These are phyloP conservation scores for Lasiosphaeris hirsuta DNA, from an alignment of 495 filamentous ascomycete genomes.

Conservation along the genomic window DNA sequence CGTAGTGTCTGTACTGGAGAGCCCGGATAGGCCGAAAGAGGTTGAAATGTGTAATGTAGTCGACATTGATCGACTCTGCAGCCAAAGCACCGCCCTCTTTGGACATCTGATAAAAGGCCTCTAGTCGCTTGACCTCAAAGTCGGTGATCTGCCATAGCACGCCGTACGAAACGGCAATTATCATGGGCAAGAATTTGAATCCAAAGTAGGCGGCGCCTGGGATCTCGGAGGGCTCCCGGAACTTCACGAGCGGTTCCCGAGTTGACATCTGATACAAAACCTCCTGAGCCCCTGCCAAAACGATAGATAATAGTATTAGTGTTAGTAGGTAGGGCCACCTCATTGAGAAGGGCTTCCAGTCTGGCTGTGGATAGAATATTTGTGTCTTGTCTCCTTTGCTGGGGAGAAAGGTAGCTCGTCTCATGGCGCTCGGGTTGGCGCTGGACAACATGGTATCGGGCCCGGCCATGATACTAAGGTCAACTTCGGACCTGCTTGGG, in stretches of 20 bases:
- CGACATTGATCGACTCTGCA: constrained; percentile 65
- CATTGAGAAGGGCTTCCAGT: constrained; percentile 74
- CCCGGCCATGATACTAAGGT: constrained; percentile 44
- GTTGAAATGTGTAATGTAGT: constrained; percentile 64
- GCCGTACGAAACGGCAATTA: constrained; percentile 67
- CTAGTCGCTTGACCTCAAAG: constrained; percentile 69
- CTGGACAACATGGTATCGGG: constrained; percentile 14
- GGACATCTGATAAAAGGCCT: constrained; percentile 72
- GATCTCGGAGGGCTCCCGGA: constrained; percentile 51
- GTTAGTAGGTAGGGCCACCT: constrained; percentile 55
- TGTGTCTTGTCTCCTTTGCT: constrained; percentile 28
- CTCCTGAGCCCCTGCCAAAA: constrained; percentile 55
- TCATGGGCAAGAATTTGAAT: constrained; percentile 69
- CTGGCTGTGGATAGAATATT: constrained; percentile 56
- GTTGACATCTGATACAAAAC: constrained; percentile 57
- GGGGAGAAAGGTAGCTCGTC: constrained; percentile 33
- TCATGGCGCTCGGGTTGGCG: constrained; percentile 12
- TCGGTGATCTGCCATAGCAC: constrained; percentile 73
- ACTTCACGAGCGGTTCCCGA: constrained; percentile 43
- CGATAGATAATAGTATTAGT: constrained; percentile 56
- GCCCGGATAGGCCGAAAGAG: constrained; percentile 62
- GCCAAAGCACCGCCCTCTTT: constrained; percentile 60
- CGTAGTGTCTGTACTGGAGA: constrained; percentile 57
- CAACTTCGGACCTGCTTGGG: constrained; percentile 26
- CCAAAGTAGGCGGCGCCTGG: constrained; percentile 55